Evolutionary conservation across 2,329 filamentous ascomycete species (phyloP), one percentile per base, ranked within the genome.

Genomic region (Ampelomyces quisqualis): DNA sequence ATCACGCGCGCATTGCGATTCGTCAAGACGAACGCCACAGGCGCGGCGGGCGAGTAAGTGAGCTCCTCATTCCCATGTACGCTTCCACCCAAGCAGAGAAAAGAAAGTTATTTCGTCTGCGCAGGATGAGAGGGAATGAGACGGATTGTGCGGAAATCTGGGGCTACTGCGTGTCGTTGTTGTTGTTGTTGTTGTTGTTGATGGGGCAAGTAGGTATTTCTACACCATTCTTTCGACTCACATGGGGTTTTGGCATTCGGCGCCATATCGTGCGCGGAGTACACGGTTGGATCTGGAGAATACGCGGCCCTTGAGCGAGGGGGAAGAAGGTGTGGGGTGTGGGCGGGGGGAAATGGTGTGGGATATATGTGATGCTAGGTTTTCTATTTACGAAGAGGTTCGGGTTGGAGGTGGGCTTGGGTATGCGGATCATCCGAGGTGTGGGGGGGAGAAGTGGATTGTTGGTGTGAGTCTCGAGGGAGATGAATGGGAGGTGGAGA

Each of bases 231-330:
- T 40, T 15, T 14, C 39, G 0, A 34, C 45, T 13, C 40, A 46
- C 7, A 19, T 49, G n/a, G n/a, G n/a, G n/a, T n/a, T 8, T 7
- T 15, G 2, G 11, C 43, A 3, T 42, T 43, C 19, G 20, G 36
- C 27, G 10, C 14, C 27, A 13, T 15, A 29, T 29, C 13, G 3
- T 38, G 43, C 1, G 11, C 36, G 10, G 20, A 33, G 7, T 55
- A 55, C 18, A 41, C 44, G 11, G 34, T 23, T 7, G 9, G 47
- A 57, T 41, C 36, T 57, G 4, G 53, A 57, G 31, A 39, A 47
- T 8, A 53, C 46, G 6, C 32, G 51, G 0, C 15, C 13, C 3
- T 10, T 57, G 3, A 21, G n/a, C 7, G 15, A 29, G 1, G 49
- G 42, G 1, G 51, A 55, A 24, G 35, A 34, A 18, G 3, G 20